Percentiles rank a stretch among this genome's conserved stretches.
Evolutionary conservation across 139 green algal species (phyloP).

Genomic region (Tetraselmis chui): DNA sequence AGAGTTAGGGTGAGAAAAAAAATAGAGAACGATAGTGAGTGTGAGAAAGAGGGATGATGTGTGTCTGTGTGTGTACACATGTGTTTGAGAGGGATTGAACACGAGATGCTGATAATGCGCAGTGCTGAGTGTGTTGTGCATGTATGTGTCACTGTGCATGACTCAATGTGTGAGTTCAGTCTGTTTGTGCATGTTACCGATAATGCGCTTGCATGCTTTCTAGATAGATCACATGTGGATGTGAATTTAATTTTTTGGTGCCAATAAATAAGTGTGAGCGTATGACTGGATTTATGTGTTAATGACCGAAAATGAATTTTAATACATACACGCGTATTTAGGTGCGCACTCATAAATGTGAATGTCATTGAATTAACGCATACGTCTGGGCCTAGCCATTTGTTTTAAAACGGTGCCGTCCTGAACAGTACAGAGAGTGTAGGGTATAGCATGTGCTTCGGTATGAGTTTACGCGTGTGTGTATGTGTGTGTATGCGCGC

Average conservation of each 20-base stretch:
- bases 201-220: too few species aligned
- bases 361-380: slow-evolving; percentile 10
- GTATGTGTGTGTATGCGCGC: too few species aligned
- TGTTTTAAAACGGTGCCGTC: too few species aligned
- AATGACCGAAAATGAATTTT: not conserved
- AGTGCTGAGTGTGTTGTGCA: slow-evolving; percentile 3
- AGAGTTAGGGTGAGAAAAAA: too few species aligned
- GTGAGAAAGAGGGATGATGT: slow-evolving; percentile 1
- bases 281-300: too few species aligned
- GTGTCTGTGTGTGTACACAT: slow-evolving; percentile 7
- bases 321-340: not conserved
- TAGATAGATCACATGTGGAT: too few species aligned
- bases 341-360: slow-evolving; percentile 1
- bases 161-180: too few species aligned
- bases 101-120: not conserved
- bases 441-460: not conserved
- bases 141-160: slow-evolving; percentile 7
- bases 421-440: too few species aligned
- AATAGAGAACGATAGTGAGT: slow-evolving; percentile 1
- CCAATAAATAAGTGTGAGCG: too few species aligned
- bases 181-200: not conserved
- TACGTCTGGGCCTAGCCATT: slow-evolving; percentile 7
- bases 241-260: too few species aligned
- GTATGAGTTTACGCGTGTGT: slow-evolving; percentile 7
- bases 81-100: slow-evolving; percentile 2